Conservation (phyloP, 495 filamentous ascomycete species). For the Pyronema domesticum region DNA sequence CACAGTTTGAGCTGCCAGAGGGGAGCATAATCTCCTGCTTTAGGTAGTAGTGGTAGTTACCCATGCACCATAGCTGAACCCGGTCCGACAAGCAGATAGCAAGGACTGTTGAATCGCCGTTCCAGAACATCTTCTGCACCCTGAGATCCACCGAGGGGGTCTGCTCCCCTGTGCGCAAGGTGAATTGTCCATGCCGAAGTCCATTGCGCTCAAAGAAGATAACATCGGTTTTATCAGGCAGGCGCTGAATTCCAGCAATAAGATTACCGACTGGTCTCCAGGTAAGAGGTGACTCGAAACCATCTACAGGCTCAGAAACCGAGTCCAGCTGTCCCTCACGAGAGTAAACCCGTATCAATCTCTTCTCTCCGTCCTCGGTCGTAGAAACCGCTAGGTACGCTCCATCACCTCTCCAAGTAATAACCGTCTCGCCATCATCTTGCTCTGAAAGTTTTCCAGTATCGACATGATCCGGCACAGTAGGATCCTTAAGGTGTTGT, state of each 20-base stretch:
- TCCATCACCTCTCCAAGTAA: constrained; percentile 91
- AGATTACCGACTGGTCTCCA: constrained; percentile 86
- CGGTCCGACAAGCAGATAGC: constrained; percentile 59
- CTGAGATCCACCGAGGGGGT: constrained; percentile 35
- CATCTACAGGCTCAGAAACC: constrained; percentile 84
- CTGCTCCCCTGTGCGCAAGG: constrained; percentile 46
- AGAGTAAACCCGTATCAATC: constrained; percentile 73
- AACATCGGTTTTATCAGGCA: constrained; percentile 52
- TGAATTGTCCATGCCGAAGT: constrained; percentile 80
- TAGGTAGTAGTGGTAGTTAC: constrained; percentile 97
- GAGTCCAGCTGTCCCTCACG: constrained; percentile 79
- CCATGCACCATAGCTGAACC: constrained; percentile 87
- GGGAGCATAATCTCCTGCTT: constrained; percentile 57
- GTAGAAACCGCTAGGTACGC: constrained; percentile 75
- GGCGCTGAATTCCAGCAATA: constrained; percentile 63
- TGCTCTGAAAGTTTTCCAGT: constrained; percentile 53
- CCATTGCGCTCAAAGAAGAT: constrained; percentile 96
- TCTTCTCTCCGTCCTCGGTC: constrained; percentile 44
- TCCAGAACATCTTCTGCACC: constrained; percentile 57
- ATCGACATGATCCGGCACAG: constrained; percentile 83
- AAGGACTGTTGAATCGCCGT: constrained; percentile 74
- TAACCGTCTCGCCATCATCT: constrained; percentile 51
- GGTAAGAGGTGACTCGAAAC: constrained; percentile 66
- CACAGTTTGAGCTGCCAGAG: not conserved
- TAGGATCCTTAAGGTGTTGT: constrained; percentile 56